Percentiles rank a stretch among this genome's conserved stretches.
Conservation (phyloP, 202 grass and related monocot species). For the Setaria viridis region DNA sequence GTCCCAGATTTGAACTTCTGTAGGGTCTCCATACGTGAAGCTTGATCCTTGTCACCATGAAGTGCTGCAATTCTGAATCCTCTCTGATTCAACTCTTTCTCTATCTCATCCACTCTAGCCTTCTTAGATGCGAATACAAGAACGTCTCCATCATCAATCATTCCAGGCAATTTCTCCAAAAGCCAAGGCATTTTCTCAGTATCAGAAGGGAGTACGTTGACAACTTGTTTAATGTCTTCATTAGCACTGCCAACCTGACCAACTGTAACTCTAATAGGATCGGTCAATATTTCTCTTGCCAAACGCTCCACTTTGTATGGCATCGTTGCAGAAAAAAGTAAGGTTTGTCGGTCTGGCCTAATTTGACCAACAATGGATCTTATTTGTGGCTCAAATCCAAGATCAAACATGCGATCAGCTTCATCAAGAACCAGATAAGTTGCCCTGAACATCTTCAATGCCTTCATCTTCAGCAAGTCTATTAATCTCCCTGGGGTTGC, state of each 20-base stretch:
- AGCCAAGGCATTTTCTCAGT: slow-evolving; percentile 96
- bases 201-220: slow-evolving; percentile 95
- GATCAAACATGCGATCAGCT: slow-evolving; percentile 99
- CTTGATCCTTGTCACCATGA: slow-evolving; percentile 99
- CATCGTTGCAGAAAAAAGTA: slow-evolving; percentile 99
- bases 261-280: slow-evolving; percentile 92
- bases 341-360: slow-evolving; percentile 95
- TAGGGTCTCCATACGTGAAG: slow-evolving; percentile 88
- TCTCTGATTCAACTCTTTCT: slow-evolving; percentile 80
- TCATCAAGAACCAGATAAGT: slow-evolving; percentile 98
- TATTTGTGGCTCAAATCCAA: slow-evolving; percentile 97
- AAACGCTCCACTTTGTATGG: slow-evolving; percentile 96
- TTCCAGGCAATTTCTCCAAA: slow-evolving; percentile 77
- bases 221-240: slow-evolving; percentile 98
- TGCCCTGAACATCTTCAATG: slow-evolving; percentile 85
- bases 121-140: slow-evolving; percentile 97
- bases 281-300: slow-evolving; percentile 91
- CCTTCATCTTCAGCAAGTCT: slow-evolving; percentile 98
- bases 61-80: slow-evolving; percentile 91
- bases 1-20: slow-evolving; percentile 95
- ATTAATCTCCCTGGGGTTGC: slow-evolving; percentile 96
- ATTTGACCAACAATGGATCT: slow-evolving; percentile 96
- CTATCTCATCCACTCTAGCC: slow-evolving; percentile 87
- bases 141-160: slow-evolving; percentile 97
- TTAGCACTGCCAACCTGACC: slow-evolving; percentile 96